Base-by-base conservation (phyloP, 495 filamentous ascomycete genomes). In the Podospora tetraspora region DNA sequence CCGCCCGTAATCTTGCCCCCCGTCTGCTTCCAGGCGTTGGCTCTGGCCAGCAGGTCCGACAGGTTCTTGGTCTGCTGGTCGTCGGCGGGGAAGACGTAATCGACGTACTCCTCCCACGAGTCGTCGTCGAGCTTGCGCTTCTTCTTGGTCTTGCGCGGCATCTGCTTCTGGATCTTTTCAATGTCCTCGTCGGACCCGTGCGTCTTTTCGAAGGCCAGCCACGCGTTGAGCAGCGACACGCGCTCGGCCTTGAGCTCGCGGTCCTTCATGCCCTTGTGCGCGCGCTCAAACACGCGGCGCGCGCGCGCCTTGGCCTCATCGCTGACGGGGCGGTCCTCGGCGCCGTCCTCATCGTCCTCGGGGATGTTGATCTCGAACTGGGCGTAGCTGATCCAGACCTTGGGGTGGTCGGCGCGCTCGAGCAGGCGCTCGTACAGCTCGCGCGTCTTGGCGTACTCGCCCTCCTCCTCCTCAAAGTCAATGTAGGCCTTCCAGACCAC, bases 351-450 rank as follows among this genome's bases (percentile, higher is more conserved):
- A 0, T 66, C 82, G 43, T 88, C 89, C 32, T 90, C 92, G 56
- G 87, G 88, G 0, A 94, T 86, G 72, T 94, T 94, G 82, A 97
- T 91, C 79, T 99, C 95, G 77, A 98, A 98, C 73, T 93, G 91
- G 16, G 95, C 96, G 79, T 94, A 99, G 76, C 88, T 91, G 81
- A 93, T 97, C 95, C 95, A 99, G 63, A 99, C 95, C 84, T 97
- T 97, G 82, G 97, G 92, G 74, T 99, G 96, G 76, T 92, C 90
- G 21, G 96, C 96, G 88, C 94, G 97, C 75, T 92, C 81, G 43
- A 99, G 84, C 24, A 99, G 83, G 25, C 95, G 87, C 81, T 98
- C 95, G 80, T 98, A 99, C 62, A 99, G 81, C n/a, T 81, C 76
- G 59, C 95, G 84, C 2, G 92, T 89, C 34, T 87, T 83, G 32